Conservation (phyloP, 257 asterid genomes). For the Solanum rostratum region DNA sequence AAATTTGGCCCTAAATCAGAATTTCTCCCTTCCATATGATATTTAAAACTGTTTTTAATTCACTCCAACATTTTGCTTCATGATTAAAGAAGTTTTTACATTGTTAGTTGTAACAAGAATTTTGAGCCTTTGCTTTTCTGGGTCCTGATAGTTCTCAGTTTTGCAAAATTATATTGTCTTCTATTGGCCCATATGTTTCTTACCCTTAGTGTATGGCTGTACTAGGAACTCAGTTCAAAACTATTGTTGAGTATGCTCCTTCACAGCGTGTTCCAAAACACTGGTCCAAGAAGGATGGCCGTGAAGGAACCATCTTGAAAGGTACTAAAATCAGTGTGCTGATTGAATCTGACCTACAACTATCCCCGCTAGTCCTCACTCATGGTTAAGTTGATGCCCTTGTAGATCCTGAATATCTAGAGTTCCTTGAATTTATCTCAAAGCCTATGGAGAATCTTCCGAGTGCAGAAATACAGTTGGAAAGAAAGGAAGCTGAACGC, state of each 20-base stretch:
- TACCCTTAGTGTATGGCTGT: neutral
- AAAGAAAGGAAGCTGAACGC: constrained; percentile 96
- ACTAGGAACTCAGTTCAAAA: constrained; percentile 83
- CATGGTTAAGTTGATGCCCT: constrained; percentile 21
- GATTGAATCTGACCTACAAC: constrained; percentile 10
- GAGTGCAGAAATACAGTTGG: constrained; percentile 98
- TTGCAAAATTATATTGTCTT: neutral
- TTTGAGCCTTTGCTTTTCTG: neutral
- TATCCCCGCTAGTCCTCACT: constrained; percentile 10
- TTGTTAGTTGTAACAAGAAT: neutral
- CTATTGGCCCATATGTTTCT: neutral
- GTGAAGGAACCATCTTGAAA: constrained; percentile 84
- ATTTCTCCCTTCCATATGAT: neutral
- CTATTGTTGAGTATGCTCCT: constrained; percentile 93
- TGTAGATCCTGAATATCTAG: constrained; percentile 98
- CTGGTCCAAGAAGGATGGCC: constrained; percentile 88
- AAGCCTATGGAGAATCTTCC: constrained; percentile 98
- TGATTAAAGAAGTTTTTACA: neutral
- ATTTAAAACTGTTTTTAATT: neutral
- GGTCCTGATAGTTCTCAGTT: neutral
- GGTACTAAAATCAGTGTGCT: constrained; percentile 34
- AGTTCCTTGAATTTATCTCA: constrained; percentile 89
- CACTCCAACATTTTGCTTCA: neutral
- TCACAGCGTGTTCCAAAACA: constrained; percentile 90
- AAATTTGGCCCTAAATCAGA: neutral